Evolutionary conservation across 441 rosid genomes (phyloP).

Genomic region (Mallotus japonicus): DNA sequence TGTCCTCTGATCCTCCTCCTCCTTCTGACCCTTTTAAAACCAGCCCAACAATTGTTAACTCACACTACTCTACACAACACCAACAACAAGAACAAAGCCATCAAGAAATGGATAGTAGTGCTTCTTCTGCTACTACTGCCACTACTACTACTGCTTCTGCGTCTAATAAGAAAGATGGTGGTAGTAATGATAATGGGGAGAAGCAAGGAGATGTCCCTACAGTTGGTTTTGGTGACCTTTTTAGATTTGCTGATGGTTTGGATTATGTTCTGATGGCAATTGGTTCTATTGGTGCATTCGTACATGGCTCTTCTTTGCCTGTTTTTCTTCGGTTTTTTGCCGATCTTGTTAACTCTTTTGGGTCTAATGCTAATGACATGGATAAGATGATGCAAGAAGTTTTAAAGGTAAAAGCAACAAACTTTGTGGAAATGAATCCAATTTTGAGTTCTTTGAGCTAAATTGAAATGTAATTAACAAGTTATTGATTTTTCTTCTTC

Average conservation of each 20-base stretch:
- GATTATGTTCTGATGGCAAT: conserved; percentile 93
- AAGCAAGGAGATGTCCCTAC: conserved; percentile 52
- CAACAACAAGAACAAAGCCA: conserved; percentile 14
- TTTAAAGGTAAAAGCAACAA: conserved; percentile 56
- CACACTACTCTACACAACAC: conserved; percentile 12
- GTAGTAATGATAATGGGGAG: conserved; percentile 34
- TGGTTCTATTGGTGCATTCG: conserved; percentile 92
- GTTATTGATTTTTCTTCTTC: too few relatives aligned
- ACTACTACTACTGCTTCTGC: too few relatives aligned
- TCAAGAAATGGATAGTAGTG: conserved; percentile 1
- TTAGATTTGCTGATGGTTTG: conserved; percentile 95
- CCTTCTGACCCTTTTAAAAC: conserved; percentile 34
- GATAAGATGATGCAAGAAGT: conserved; percentile 99
- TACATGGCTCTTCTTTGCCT: conserved; percentile 95
- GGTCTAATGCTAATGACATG: conserved; percentile 82
- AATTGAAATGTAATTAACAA: background rate
- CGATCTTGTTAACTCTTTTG: conserved; percentile 98
- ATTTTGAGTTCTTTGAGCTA: background rate
- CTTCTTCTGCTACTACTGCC: too few relatives aligned
- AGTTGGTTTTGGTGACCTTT: conserved; percentile 76
- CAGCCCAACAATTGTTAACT: conserved; percentile 20
- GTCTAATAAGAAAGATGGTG: conserved; percentile 49
- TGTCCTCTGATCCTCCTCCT: conserved; percentile 37
- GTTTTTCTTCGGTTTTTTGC: conserved; percentile 95
- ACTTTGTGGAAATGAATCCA: background rate